Base-by-base conservation (phyloP, 2,329 filamentous ascomycete species). In the Aspergillus fijiensis region DNA sequence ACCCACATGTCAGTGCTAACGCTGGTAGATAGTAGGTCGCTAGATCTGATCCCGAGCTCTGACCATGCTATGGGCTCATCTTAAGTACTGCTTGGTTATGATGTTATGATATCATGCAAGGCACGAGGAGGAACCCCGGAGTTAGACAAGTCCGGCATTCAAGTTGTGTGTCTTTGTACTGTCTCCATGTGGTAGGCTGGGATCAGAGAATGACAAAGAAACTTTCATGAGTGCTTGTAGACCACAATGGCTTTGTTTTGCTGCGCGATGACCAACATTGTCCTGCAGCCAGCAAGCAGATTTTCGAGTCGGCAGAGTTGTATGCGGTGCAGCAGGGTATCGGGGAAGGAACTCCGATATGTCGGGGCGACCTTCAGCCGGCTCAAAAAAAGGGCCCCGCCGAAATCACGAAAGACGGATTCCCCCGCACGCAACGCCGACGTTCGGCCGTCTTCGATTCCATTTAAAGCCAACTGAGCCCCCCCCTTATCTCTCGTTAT, bases 281-380 rank as follows among this genome's bases (percentile, higher is more conserved):
- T 35, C 14, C 16, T 35, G 12, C 33, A 35, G 33, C 4, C 11
- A 35, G 33, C 14, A 5, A 12, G 14, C 14, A 35, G 11, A 35
- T 12, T 2, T 29, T 29, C 7, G 33, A 5, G 39, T 45, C 39
- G 14, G 39, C 16, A 7, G 39, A 5, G 39, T 45, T 19, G 39
- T 16, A 45, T 29, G 39, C 39, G 39, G 6, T 7, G 39, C 14
- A 45, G 39, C 3, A 12, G 39, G 16, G 5, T 3, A 45, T 45
- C 16, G 65, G 58, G 65, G 64, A 50, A 39, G 42, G 29, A 62
- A 60, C 55, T 60, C 65, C 66, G 64, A 63, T 45, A n/a, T 45
- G 6, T 56, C 66, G 66, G 65, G 19, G 55, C 59, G 67, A 66
- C 60, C 59, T 65, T 66, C 60, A 62, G 55, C 65, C 61, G 63